A percentile compares a stretch with the other conserved stretches of the same genome.
phyloP scores from a whole-genome alignment of 2,329 filamentous ascomycete genomes.

The Didymella exigua region DNA sequence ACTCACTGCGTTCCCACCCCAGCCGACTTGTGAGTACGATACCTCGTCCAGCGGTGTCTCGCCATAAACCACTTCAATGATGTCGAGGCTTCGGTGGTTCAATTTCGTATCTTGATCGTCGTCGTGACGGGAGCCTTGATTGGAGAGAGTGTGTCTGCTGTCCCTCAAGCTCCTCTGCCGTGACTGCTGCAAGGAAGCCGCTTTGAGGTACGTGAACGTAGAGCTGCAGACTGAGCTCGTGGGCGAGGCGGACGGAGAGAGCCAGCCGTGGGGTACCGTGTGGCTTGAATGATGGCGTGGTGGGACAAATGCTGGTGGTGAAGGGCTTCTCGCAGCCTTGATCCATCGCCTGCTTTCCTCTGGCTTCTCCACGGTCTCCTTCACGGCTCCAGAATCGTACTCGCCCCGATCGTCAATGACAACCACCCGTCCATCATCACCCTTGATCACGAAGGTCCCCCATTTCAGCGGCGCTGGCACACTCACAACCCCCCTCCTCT shows the following conservation, averaged over 20 bases:
- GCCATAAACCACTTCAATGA: conserved; percentile 22
- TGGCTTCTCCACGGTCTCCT: not conserved
- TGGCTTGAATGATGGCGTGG: not conserved
- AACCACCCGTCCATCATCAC: conserved; percentile 32
- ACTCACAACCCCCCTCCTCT: conserved; percentile 18
- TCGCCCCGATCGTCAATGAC: conserved; percentile 35
- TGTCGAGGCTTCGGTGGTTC: conserved; percentile 30
- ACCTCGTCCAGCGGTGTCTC: conserved; percentile 12
- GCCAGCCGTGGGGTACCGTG: not conserved
- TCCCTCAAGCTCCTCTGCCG: not conserved
- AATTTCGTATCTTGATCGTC: conserved; percentile 2
- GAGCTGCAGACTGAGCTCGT: not conserved
- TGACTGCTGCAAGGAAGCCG: not conserved
- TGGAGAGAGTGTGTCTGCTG: not conserved
- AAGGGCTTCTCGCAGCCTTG: not conserved
- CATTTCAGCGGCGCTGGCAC: conserved; percentile 26
- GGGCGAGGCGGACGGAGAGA: not conserved
- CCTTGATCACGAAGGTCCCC: conserved; percentile 35
- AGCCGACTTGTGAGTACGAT: not conserved
- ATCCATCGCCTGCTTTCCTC: not conserved
- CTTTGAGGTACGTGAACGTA: not conserved
- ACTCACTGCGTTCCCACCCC: not conserved
- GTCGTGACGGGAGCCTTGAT: not conserved
- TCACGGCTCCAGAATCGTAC: conserved; percentile 31
- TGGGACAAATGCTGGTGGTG: not conserved